phyloP scores from a whole-genome alignment of 192 early-diverging fungal species.

The Jimgerdemannia flammicorona region DNA sequence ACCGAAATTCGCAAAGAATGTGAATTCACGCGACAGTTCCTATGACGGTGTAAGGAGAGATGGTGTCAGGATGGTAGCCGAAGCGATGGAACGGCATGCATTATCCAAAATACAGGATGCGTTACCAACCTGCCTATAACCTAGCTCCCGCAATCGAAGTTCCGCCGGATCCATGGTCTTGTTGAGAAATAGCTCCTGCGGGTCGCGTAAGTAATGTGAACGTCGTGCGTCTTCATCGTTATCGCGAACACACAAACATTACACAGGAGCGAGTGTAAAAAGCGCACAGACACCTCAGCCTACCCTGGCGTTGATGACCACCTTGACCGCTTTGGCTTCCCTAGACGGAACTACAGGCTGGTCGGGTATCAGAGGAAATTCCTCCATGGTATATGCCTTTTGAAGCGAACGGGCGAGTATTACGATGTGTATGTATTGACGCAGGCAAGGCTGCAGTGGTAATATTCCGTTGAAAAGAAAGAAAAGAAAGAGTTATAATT shows the following conservation, averaged over 20 bases:
- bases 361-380: neutral
- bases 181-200: neutral
- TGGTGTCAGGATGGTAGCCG: too few relatives aligned
- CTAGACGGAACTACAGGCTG: neutral
- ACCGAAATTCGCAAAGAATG: slow-evolving; percentile 24
- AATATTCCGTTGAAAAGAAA: too few relatives aligned
- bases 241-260: too few relatives aligned
- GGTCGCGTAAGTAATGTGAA: too few relatives aligned
- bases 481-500: too few relatives aligned
- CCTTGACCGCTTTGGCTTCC: neutral
- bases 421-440: too few relatives aligned
- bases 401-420: too few relatives aligned
- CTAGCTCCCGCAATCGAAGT: slow-evolving; percentile 8
- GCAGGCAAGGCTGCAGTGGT: too few relatives aligned
- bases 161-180: neutral
- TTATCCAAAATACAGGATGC: slow-evolving; percentile 2
- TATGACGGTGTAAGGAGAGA: neutral
- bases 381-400: neutral
- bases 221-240: too few relatives aligned
- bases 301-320: neutral
- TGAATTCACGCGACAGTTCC: slow-evolving; percentile 7
- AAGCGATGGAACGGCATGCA: slow-evolving; percentile 1
- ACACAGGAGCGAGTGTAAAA: too few relatives aligned
- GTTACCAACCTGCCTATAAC: slow-evolving; percentile 15
- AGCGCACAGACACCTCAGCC: neutral